phyloP scores from a whole-genome alignment of 2,329 filamentous ascomycete genomes.

The Cladobotryum protrusum region DNA sequence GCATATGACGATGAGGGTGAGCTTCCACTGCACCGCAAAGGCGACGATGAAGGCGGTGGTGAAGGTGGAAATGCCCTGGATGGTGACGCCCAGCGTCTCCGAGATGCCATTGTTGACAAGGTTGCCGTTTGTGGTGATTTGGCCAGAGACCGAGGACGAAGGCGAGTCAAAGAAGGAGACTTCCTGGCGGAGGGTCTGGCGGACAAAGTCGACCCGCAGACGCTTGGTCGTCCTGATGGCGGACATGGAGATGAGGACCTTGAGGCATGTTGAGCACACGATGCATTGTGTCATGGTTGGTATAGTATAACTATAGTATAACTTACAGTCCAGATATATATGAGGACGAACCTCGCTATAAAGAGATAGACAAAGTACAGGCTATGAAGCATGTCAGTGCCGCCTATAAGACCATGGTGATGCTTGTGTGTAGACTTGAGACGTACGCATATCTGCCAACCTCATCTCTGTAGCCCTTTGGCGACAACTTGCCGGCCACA shows the following conservation, averaged over 20 bases:
- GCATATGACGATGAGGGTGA: constrained; percentile 38
- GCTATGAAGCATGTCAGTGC: constrained; percentile 24
- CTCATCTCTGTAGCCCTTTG: constrained; percentile 42
- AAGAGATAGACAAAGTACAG: constrained; percentile 55
- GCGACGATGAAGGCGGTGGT: constrained; percentile 35
- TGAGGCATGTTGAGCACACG: not conserved
- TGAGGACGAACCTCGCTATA: constrained; percentile 46
- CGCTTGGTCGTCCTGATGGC: constrained; percentile 32
- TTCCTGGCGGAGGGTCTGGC: constrained; percentile 42
- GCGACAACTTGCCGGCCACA: constrained; percentile 36
- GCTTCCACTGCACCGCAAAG: constrained; percentile 35
- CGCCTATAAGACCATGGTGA: not conserved
- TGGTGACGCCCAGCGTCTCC: constrained; percentile 37
- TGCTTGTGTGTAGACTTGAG: not conserved
- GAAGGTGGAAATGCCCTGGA: constrained; percentile 36
- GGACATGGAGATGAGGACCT: constrained; percentile 32
- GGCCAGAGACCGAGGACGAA: constrained; percentile 37
- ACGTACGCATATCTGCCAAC: constrained; percentile 40
- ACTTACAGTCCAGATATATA: constrained; percentile 48
- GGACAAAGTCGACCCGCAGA: constrained; percentile 33
- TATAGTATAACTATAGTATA: not conserved
- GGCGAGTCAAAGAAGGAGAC: constrained; percentile 48
- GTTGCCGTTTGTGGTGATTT: constrained; percentile 44
- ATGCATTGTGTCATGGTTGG: not conserved
- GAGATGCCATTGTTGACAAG: constrained; percentile 39